phyloP scores from a whole-genome alignment of 2,329 filamentous ascomycete species.

The Trichoderma oligosporum region DNA sequence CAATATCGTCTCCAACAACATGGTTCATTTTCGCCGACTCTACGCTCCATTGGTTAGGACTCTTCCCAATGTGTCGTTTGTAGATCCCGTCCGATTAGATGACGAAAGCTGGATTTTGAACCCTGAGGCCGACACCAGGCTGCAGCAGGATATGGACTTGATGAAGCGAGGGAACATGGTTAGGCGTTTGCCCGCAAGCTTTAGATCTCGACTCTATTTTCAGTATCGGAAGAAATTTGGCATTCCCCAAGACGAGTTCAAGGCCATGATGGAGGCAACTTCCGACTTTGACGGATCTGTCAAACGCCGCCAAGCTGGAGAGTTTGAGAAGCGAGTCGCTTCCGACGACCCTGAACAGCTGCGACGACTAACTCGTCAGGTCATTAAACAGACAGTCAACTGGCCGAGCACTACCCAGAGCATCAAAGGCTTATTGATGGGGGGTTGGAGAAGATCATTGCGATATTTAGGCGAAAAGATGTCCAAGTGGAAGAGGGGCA shows the following conservation, averaged over 20 bases:
- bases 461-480: slow-evolving; percentile 82
- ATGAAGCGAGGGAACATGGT: slow-evolving; percentile 94
- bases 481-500: slow-evolving; percentile 56
- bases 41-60: slow-evolving; percentile 88
- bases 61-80: slow-evolving; percentile 81
- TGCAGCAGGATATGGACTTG: slow-evolving; percentile 91
- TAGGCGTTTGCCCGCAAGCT: slow-evolving; percentile 77
- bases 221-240: slow-evolving; percentile 87
- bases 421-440: slow-evolving; percentile 77
- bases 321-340: slow-evolving; percentile 83
- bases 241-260: slow-evolving; percentile 79
- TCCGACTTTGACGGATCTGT: slow-evolving; percentile 67
- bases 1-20: slow-evolving; percentile 91
- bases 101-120: slow-evolving; percentile 41
- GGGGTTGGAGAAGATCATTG: slow-evolving; percentile 65
- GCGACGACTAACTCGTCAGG: slow-evolving; percentile 64
- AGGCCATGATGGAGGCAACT: slow-evolving; percentile 75
- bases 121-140: slow-evolving; percentile 56
- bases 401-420: slow-evolving; percentile 92
- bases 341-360: slow-evolving; percentile 63
- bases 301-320: slow-evolving; percentile 70
- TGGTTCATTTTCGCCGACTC: slow-evolving; percentile 84
- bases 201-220: slow-evolving; percentile 88
- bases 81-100: slow-evolving; percentile 46
- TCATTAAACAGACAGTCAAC: slow-evolving; percentile 81